Percentiles rank a stretch among this genome's conserved stretches.
Conservation (phyloP, 441 rosid species). For the Populus hybrid region DNA sequence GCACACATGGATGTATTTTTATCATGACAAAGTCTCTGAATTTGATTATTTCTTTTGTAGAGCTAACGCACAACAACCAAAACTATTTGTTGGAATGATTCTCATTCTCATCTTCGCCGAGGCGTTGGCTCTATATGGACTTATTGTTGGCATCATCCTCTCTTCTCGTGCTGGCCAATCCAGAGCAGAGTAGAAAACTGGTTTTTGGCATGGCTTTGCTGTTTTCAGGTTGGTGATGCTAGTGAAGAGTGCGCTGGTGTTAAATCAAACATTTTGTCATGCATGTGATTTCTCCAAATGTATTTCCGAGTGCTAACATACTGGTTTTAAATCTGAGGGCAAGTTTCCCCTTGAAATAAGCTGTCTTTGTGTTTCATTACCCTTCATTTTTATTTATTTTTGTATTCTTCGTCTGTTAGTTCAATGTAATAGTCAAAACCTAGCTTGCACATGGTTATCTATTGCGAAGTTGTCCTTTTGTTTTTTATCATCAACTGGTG, state of each 20-base stretch:
- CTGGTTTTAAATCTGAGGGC: slow-evolving; percentile 5
- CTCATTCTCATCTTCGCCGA: slow-evolving; percentile 84
- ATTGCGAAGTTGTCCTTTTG: not conserved
- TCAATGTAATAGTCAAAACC: not conserved
- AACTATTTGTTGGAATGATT: slow-evolving; percentile 87
- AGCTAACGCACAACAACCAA: slow-evolving; percentile 91
- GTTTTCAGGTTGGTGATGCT: slow-evolving; percentile 10
- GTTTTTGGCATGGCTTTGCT: slow-evolving; percentile 1
- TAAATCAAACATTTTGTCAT: not conserved
- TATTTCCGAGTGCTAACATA: not conserved
- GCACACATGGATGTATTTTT: not conserved
- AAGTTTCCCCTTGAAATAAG: slow-evolving; percentile 15
- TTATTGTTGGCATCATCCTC: slow-evolving; percentile 78
- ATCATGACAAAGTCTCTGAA: not conserved
- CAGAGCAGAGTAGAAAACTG: slow-evolving; percentile 52
- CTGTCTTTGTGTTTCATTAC: not conserved
- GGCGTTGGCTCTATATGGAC: slow-evolving; percentile 78
- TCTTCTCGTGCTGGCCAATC: slow-evolving; percentile 91
- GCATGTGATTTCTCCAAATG: slow-evolving; percentile 1
- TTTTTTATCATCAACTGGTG: not conserved
- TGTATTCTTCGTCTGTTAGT: not conserved
- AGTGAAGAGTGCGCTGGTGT: slow-evolving; percentile 4
- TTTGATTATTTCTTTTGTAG: slow-evolving; percentile 30
- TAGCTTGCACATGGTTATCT: not conserved
- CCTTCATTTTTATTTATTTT: not conserved